These are phyloP conservation scores for Gaultheria prostrata DNA, from an alignment of 148 eudicot genomes.

Conservation along the genomic window DNA sequence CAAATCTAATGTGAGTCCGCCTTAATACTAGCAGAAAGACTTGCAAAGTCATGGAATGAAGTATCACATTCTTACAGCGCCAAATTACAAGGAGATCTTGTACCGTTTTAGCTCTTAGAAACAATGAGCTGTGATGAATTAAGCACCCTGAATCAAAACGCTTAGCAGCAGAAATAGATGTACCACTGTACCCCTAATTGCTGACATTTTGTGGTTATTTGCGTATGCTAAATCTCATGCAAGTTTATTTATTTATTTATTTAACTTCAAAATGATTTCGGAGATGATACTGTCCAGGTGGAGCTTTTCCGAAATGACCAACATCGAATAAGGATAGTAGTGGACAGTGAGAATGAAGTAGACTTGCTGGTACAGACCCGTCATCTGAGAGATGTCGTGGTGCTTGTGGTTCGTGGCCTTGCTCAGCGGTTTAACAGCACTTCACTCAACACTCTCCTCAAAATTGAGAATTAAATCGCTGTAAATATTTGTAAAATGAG, in stretches of 20 bases:
- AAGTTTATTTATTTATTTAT: not conserved
- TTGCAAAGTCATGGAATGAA: not conserved
- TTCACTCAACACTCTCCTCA: conserved; percentile 85
- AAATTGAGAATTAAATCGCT: conserved; percentile 49
- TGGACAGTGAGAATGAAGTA: conserved; percentile 76
- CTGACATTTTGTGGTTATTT: not conserved
- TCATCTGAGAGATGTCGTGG: conserved; percentile 82
- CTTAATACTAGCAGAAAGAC: not conserved
- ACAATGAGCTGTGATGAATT: not conserved
- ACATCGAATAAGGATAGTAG: conserved; percentile 79
- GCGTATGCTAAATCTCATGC: not conserved
- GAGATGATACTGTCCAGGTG: conserved; percentile 45
- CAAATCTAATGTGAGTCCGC: not conserved
- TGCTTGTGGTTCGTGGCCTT: conserved; percentile 84
- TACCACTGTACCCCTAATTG: not conserved
- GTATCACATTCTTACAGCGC: not conserved
- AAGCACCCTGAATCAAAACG: not conserved
- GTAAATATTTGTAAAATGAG: conserved; percentile 18
- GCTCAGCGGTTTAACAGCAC: conserved; percentile 94
- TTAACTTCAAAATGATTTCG: conserved; percentile 6
- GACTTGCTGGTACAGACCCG: conserved; percentile 95
- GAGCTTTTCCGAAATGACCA: conserved; percentile 92
- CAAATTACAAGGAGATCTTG: not conserved
- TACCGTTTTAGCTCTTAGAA: not conserved
- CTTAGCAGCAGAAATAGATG: not conserved